Conservation (phyloP, 2,329 filamentous ascomycete species). For the Hypoxylon sp. region DNA sequence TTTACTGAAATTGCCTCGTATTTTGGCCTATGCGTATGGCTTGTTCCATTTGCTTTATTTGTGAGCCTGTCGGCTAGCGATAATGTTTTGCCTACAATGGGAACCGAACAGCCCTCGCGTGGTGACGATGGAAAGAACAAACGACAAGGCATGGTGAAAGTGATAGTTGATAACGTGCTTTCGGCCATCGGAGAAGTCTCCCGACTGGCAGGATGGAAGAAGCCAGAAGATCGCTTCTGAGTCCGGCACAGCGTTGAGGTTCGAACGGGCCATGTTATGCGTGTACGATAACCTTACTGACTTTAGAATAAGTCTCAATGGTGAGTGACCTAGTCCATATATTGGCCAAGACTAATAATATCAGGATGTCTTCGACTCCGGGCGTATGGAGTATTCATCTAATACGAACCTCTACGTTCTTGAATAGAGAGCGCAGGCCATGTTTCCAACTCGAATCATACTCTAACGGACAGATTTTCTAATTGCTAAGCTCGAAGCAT, state of each 20-base stretch:
- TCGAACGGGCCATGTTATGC: constrained; percentile 21
- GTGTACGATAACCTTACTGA: constrained; percentile 16
- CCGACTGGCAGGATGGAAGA: constrained; percentile 58
- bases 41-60: constrained; percentile 95
- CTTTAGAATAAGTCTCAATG: constrained; percentile 7
- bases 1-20: constrained; percentile 97
- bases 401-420: constrained; percentile 15
- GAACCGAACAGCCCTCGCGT: constrained; percentile 72
- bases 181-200: constrained; percentile 64
- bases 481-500: constrained; percentile 1
- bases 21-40: constrained; percentile 96
- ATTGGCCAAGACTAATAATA: constrained; percentile 14
- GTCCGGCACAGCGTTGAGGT: background rate
- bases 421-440: background rate
- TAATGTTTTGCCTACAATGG: constrained; percentile 94
- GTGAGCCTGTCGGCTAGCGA: constrained; percentile 94
- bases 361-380: constrained; percentile 6
- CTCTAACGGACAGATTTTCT: background rate
- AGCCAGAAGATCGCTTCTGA: constrained; percentile 56
- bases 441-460: constrained; percentile 3
- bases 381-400: constrained; percentile 7
- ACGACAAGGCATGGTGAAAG: constrained; percentile 76
- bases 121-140: constrained; percentile 61
- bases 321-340: constrained; percentile 15
- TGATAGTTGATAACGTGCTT: constrained; percentile 70